Base-by-base conservation (phyloP, 768 basidiomycete species). In the Amanita thiersii region DNA sequence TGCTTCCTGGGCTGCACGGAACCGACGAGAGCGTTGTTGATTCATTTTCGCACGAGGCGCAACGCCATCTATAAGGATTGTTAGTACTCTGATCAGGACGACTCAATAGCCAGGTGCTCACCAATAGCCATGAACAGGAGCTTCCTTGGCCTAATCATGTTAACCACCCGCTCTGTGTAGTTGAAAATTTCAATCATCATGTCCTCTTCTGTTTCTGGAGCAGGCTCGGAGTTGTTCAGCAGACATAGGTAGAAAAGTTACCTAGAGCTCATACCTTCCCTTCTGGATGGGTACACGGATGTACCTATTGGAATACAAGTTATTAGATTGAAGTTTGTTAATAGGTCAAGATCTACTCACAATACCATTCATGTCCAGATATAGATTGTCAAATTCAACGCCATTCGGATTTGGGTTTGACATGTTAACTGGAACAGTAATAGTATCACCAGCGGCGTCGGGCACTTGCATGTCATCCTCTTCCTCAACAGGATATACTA, bases 31-130 rank as follows among this genome's bases (percentile, higher is more conserved):
- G 7, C 96, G 89, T 59, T 99, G 96, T 56, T 99, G 96, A 58
- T 99, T 99, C 96, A 99, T 99, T 67, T 99, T 99, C 29, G 96
- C 96, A 54, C 94, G 81, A 23, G 94, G 94, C 7, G 94, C 94
- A 15, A 97, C 94, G 46, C 94, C 94, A 55, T 98, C 93, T 94
- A 43, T 30, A 31, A 41, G 6, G 21, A 28, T 30, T 4, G 33
- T 48, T 8, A 43, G 25, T 15, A 24, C 9, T 10, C 17, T 9
- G 12, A 18, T 3, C 21, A 14, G 19, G 11, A 14, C n/a, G 29
- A 3, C n/a, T 26, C 38, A 9, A 28, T 38, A 39, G 12, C 10
- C 30, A 34, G 31, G 10, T 21, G 63, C 78, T 46, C 40, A 90
- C 93, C 94, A 53, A 99, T 94, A 37, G 96, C 96, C 90, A 99